Conservation (phyloP, 2,329 filamentous ascomycete species). For the Ophiognomonia clavigignenti-juglandacearum region DNA sequence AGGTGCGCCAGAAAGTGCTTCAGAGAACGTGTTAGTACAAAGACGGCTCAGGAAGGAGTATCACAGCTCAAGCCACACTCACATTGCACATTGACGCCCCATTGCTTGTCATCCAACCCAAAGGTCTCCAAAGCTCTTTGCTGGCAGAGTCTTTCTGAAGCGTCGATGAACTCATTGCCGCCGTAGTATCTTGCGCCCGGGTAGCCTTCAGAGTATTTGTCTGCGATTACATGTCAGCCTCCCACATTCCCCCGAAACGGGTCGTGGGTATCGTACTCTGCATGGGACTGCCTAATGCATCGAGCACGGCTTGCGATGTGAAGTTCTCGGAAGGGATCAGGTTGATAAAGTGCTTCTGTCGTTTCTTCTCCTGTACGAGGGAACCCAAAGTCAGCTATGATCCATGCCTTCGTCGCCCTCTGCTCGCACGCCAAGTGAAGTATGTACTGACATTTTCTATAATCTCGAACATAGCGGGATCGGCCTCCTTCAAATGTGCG, state of each 20-base stretch:
- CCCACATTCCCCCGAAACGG: conserved; percentile 12
- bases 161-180: conserved; percentile 93
- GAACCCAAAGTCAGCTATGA: conserved; percentile 3
- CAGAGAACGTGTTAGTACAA: conserved; percentile 13
- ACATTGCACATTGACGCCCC: conserved; percentile 96
- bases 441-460: conserved; percentile 69
- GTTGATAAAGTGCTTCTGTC: conserved; percentile 98
- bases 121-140: conserved; percentile 85
- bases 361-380: conserved; percentile 73
- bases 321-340: conserved; percentile 95
- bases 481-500: conserved; percentile 73
- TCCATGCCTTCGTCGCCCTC: neutral
- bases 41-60: neutral
- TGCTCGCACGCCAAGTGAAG: neutral
- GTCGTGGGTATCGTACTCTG: conserved; percentile 56
- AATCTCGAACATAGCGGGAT: conserved; percentile 82
- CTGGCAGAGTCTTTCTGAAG: conserved; percentile 85
- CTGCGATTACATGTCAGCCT: conserved; percentile 40
- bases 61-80: conserved; percentile 27
- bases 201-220: conserved; percentile 99
- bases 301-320: conserved; percentile 85
- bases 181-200: conserved; percentile 95
- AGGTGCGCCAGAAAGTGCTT: conserved; percentile 70
- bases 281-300: conserved; percentile 91
- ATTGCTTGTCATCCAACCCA: conserved; percentile 75